Percentiles rank a stretch among this genome's conserved stretches.
Conservation (phyloP, 129 eudicot species). For the Arctium lappa region DNA sequence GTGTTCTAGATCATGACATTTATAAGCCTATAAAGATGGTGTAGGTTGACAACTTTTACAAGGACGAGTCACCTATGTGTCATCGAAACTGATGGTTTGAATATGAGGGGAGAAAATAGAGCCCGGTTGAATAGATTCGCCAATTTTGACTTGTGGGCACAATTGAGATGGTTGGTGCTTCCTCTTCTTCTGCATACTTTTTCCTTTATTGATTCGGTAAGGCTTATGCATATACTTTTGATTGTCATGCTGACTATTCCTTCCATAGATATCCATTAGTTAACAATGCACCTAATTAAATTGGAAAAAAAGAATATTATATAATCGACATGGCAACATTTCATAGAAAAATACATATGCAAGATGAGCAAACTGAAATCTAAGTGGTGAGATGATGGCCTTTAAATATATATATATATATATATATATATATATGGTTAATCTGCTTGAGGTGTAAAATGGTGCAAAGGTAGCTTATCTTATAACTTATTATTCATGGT, state of each 20-base stretch:
- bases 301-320: not conserved
- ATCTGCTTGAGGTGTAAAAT: conserved; percentile 21
- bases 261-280: conserved; percentile 13
- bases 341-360: conserved; percentile 8
- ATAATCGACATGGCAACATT: conserved; percentile 8
- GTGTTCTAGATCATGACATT: not conserved
- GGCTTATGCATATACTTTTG: not conserved
- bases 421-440: not conserved
- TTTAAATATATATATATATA: not conserved
- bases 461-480: not conserved
- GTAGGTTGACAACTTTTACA: not conserved
- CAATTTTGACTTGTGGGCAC: conserved; percentile 1
- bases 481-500: not conserved
- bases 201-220: not conserved
- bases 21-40: conserved; percentile 3
- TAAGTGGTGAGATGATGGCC: not conserved
- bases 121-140: not conserved
- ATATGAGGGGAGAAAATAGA: conserved; percentile 1
- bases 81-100: conserved; percentile 21
- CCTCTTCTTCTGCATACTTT: not conserved
- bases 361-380: conserved; percentile 12
- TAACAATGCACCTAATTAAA: not conserved
- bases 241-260: conserved; percentile 17
- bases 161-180: not conserved
- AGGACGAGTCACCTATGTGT: conserved; percentile 23